Base-by-base conservation (phyloP, 164 flowering plant genomes). In the Litsea cubeba region DNA sequence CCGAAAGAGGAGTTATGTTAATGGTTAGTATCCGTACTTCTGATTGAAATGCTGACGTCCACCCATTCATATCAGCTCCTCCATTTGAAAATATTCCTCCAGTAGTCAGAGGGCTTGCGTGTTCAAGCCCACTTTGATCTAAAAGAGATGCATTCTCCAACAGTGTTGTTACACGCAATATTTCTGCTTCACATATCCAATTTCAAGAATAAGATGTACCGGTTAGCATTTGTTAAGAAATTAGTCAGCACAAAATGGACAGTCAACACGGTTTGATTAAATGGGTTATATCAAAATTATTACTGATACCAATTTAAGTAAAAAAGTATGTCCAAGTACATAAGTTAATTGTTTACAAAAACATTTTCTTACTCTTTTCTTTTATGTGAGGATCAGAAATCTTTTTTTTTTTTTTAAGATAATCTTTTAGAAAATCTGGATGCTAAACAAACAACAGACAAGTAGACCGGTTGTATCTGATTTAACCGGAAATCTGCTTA, bases 21-120 rank as follows among this genome's bases (percentile, higher is more conserved):
- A 92, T 93, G 87, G 97, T 95, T 88, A 93, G 97, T 84, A 92
- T 87, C 91, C 98, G 81, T 95, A 95, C 99, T 91, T 95, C 99
- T 88, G 98, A 91, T 90, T 88, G 98, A 83, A 91, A 90, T 69
- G 92, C 85, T 86, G 98, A 86, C 49, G 95, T 80, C 99, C 98
- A 90, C 89, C 91, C 89, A 81, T 89, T 90, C 90, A 85, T 78
- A 76, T 95, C 94, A 49, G 94, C 89, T 90, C 93, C 89, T 87
- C 95, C 97, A 89, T 89, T 91, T 76, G 97, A 87, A 92, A 81
- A 93, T 69, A 95, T 76, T 85, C 97, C 97, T 95, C 97, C 94
- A 72, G 98, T 87, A 77, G 91, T 84, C 90, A 93, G 85, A 79
- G 92, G 97, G 88, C 92, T 95, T 81, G 96, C 96, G 78, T 85